Conservation (phyloP, 495 filamentous ascomycete genomes). For the Penicillium simplicissimum region DNA sequence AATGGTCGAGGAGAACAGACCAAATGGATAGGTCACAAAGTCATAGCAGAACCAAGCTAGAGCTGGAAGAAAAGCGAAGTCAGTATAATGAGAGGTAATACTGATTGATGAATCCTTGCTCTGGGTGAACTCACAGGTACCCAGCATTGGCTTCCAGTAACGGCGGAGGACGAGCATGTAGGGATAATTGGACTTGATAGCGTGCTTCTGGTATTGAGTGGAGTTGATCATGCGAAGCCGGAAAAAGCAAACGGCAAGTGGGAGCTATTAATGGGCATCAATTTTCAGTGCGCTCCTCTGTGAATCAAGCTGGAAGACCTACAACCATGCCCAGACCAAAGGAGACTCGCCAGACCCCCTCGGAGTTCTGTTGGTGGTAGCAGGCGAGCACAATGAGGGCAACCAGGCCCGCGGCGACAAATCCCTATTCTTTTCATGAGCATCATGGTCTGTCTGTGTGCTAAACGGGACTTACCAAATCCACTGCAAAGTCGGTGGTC, state of each 20-base stretch:
- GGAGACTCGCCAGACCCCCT: slow-evolving; percentile 38
- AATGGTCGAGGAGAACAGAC: slow-evolving; percentile 42
- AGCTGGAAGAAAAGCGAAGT: slow-evolving; percentile 11
- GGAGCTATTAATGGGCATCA: slow-evolving; percentile 21
- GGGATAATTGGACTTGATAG: slow-evolving; percentile 38
- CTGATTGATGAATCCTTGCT: too few relatives aligned
- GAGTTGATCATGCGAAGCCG: slow-evolving; percentile 42
- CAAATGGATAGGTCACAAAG: slow-evolving; percentile 45
- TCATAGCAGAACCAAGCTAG: slow-evolving; percentile 46
- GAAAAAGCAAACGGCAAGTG: slow-evolving; percentile 39
- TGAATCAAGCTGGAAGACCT: slow-evolving; percentile 9
- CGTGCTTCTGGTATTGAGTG: slow-evolving; percentile 37
- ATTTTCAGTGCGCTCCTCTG: too few relatives aligned
- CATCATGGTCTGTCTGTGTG: too few relatives aligned
- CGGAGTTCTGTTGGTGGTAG: slow-evolving; percentile 24
- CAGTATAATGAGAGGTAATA: background rate
- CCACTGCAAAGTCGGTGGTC: slow-evolving; percentile 37
- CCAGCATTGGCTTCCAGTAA: slow-evolving; percentile 45
- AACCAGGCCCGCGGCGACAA: slow-evolving; percentile 33
- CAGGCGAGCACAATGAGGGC: slow-evolving; percentile 35
- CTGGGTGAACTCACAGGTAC: slow-evolving; percentile 34
- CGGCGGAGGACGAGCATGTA: slow-evolving; percentile 36
- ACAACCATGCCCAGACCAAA: slow-evolving; percentile 40
- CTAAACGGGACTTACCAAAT: slow-evolving; percentile 19
- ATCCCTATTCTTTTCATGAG: slow-evolving; percentile 20